phyloP scores from a whole-genome alignment of 2,329 filamentous ascomycete species.

The Sporothrix pallida region DNA sequence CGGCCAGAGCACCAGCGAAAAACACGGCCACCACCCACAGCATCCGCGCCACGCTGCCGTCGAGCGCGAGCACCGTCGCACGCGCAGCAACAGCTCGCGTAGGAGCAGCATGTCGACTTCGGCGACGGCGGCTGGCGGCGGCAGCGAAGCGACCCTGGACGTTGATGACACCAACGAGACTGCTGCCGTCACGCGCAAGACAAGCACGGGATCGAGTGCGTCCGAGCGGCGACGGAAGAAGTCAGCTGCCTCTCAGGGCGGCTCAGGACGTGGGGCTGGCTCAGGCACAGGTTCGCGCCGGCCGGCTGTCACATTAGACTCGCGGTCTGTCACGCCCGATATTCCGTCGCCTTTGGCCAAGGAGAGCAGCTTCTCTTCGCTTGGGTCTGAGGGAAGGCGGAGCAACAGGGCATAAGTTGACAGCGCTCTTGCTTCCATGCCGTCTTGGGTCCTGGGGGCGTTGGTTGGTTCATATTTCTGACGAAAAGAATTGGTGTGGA shows the following conservation, averaged over 20 bases:
- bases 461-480: background rate
- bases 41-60: conserved; percentile 52
- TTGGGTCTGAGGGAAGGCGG: conserved; percentile 12
- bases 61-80: conserved; percentile 55
- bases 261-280: conserved; percentile 49
- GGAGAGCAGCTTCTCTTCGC: conserved; percentile 50
- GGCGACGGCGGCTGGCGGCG: conserved; percentile 41
- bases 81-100: conserved; percentile 59
- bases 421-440: background rate
- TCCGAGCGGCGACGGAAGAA: conserved; percentile 62
- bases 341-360: conserved; percentile 59
- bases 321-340: conserved; percentile 61
- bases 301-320: conserved; percentile 52
- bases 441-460: background rate
- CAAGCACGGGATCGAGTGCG: conserved; percentile 54
- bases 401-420: background rate
- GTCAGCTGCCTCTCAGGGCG: conserved; percentile 43
- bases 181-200: conserved; percentile 46
- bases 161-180: conserved; percentile 45
- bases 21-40: conserved; percentile 48
- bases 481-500: background rate
- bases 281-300: conserved; percentile 38
- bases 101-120: conserved; percentile 54
- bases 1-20: conserved; percentile 39
- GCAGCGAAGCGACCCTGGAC: conserved; percentile 48